Percentiles rank a stretch among this genome's conserved stretches.
These are phyloP conservation scores for Xylaria polymorpha DNA, from an alignment of 2,329 filamentous ascomycete species.

Conservation along the genomic window DNA sequence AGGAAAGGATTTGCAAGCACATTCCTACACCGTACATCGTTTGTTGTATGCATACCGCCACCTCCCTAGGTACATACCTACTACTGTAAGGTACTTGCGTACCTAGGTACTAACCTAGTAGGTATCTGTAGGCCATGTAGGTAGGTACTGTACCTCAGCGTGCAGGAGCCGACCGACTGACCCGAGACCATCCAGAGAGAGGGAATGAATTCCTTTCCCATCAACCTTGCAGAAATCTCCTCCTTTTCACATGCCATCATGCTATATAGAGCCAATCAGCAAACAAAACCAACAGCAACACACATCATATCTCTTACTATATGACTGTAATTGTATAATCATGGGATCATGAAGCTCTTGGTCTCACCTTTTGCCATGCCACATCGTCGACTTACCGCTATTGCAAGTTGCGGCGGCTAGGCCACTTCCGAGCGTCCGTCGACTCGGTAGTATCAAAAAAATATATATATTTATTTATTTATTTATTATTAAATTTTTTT, in stretches of 20 bases:
- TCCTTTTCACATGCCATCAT: constrained; percentile 28
- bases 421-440: constrained; percentile 16
- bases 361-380: constrained; percentile 21
- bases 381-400: constrained; percentile 16
- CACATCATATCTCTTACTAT: constrained; percentile 2
- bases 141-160: background rate
- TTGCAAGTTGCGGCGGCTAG: constrained; percentile 19
- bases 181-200: constrained; percentile 12
- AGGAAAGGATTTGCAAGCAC: too few species aligned
- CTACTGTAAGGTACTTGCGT: constrained; percentile 4
- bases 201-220: constrained; percentile 10
- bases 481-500: too few species aligned
- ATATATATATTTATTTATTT: too few species aligned
- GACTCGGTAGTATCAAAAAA: constrained; percentile 25
- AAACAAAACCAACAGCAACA: constrained; percentile 2
- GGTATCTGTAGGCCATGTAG: too few species aligned
- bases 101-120: background rate
- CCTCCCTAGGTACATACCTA: background rate
- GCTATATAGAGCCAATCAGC: constrained; percentile 27
- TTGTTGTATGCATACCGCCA: background rate
- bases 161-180: constrained; percentile 14
- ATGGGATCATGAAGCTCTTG: constrained; percentile 7
- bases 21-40: too few species aligned
- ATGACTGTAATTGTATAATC: constrained; percentile 6
- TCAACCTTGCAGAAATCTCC: constrained; percentile 23